phyloP scores from a whole-genome alignment of 345 rosid species.

The Gossypium mustelinum region DNA sequence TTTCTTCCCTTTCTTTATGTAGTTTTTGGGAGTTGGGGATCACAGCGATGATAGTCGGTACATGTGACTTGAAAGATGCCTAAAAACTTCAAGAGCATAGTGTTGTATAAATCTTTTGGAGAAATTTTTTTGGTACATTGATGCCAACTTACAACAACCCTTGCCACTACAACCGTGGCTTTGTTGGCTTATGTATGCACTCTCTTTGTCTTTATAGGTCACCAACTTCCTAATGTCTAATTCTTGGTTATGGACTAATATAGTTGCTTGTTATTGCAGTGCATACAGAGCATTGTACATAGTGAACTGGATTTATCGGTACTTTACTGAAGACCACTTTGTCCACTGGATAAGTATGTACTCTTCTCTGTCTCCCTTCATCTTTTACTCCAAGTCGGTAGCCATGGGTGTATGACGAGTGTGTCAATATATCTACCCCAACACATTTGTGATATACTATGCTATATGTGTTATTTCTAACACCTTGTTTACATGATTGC shows the following conservation, averaged over 20 bases:
- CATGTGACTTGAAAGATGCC: not conserved
- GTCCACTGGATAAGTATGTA: slow-evolving; percentile 75
- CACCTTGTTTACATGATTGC: not conserved
- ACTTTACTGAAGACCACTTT: slow-evolving; percentile 62
- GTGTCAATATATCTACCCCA: not conserved
- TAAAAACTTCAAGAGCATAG: not conserved
- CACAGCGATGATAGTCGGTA: not conserved
- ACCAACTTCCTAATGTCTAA: not conserved
- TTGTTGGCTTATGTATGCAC: not conserved
- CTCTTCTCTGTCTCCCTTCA: not conserved
- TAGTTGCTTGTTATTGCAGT: too few species aligned
- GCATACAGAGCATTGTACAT: slow-evolving; percentile 19
- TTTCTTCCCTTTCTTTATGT: too few species aligned
- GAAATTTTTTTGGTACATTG: not conserved
- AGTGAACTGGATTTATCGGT: slow-evolving; percentile 75
- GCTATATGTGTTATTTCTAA: not conserved
- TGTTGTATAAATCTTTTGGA: not conserved
- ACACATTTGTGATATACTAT: not conserved
- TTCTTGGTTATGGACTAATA: too few species aligned
- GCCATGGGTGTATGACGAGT: not conserved
- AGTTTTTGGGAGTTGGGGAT: too few species aligned
- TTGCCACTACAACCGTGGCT: too few species aligned
- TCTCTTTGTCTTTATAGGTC: not conserved
- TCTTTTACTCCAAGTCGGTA: not conserved
- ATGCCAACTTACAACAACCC: too few species aligned